Base-by-base conservation (phyloP, 2,329 filamentous ascomycete species). In the Cladophialophora immunda region DNA sequence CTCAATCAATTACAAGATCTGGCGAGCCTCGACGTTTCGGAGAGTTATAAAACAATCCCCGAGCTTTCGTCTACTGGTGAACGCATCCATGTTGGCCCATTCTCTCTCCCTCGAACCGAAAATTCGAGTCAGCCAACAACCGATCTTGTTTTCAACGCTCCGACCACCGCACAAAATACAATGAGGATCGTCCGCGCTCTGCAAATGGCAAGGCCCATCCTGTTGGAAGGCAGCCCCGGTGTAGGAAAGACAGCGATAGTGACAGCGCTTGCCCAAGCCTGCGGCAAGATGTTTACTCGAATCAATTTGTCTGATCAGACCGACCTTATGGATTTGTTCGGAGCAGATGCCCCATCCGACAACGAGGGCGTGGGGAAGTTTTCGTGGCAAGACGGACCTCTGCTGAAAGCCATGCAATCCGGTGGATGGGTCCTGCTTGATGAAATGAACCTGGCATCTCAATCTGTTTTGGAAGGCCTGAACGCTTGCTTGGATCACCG, bases 251-350 rank as follows among this genome's bases (percentile, higher is more conserved):
- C 95, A 0, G 97, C 94, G 1, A 85, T 99, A 15, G 89, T 99
- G 25, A 90, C 91, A 54, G 94, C 95, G 0, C 83, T 99, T 54
- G 92, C 96, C 1, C 86, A 87, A 72, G 89, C 90, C 3, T 91
- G 92, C 70, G 93, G 94, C 4, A 90, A 90, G 68, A 90, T 92
- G 7, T 81, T 99, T 69, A 97, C 93, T 0, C 87, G 95, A 73
- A 97, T 99, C 79, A 99, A 99, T 75, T 83, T 99, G 67, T 98
- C 95, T 0, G 95, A 99, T 73, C 95, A 99, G 80, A 99, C 96
- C 0, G 95, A 99, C 78, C 82, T 99, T 58, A 97, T 98, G 86
- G 95, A 99, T 77, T 83, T 99, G 0, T 99, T 99, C 77, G 95
- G 95, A 66, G 97, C 94, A 0, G 95, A 99, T 81, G 93, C 97